phyloP scores from a whole-genome alignment of 2,329 filamentous ascomycete genomes.

The Pseudogymnoascus verrucosus region DNA sequence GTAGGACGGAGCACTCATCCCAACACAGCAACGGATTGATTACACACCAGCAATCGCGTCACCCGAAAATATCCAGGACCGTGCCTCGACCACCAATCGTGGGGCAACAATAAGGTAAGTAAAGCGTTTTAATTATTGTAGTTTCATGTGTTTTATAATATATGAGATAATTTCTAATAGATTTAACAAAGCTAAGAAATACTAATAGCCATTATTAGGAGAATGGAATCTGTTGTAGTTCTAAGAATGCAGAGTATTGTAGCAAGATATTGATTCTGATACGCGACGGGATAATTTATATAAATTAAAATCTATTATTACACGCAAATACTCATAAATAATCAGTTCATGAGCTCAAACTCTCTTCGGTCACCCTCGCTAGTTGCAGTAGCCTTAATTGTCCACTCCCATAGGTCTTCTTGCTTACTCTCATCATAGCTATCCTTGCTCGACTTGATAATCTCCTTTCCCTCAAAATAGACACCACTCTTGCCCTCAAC shows the following conservation, averaged over 20 bases:
- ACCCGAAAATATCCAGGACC: neutral
- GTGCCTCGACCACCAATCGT: neutral
- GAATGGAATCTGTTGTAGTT: no score
- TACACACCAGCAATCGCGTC: neutral
- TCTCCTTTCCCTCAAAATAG: constrained; percentile 37
- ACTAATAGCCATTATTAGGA: no score
- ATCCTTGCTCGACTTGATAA: constrained; percentile 34
- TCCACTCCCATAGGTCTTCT: constrained; percentile 44
- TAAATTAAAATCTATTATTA: neutral
- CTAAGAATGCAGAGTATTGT: no score
- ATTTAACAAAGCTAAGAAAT: no score
- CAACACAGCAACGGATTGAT: neutral
- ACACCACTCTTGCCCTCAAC: constrained; percentile 29
- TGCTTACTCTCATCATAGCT: constrained; percentile 39
- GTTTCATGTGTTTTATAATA: neutral
- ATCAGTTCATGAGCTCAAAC: constrained; percentile 15
- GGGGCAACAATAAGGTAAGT: neutral
- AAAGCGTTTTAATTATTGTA: neutral
- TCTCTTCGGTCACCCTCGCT: constrained; percentile 21
- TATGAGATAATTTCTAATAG: neutral
- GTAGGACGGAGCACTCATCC: neutral
- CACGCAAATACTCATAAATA: neutral
- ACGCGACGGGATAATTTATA: neutral
- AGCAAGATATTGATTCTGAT: no score
- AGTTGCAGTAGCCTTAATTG: constrained; percentile 28